Conservation (phyloP, 2,329 filamentous ascomycete species). For the Alternaria solani region DNA sequence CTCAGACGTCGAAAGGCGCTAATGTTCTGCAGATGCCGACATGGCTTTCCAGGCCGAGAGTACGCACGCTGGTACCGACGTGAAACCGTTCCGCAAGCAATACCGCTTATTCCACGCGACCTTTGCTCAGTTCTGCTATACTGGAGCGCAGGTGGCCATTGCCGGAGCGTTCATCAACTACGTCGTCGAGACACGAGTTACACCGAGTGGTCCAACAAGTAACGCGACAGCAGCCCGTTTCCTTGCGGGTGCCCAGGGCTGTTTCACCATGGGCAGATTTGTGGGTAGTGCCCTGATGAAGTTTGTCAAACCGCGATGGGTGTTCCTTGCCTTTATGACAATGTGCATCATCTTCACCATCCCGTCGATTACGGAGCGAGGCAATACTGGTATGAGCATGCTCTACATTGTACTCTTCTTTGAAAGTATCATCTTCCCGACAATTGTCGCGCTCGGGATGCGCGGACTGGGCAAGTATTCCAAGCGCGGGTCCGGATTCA, state of each 20-base stretch:
- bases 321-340: slow-evolving; percentile 73
- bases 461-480: slow-evolving; percentile 78
- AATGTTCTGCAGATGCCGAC: slow-evolving; percentile 50
- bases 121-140: slow-evolving; percentile 81
- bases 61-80: slow-evolving; percentile 48
- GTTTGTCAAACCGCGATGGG: slow-evolving; percentile 71
- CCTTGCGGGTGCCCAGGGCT: slow-evolving; percentile 76
- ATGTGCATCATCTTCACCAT: slow-evolving; percentile 64
- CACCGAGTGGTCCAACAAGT: slow-evolving; percentile 47
- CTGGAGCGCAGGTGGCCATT: slow-evolving; percentile 72
- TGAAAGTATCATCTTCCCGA: slow-evolving; percentile 82
- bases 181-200: slow-evolving; percentile 57
- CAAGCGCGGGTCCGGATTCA: slow-evolving; percentile 77
- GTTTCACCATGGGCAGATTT: slow-evolving; percentile 77
- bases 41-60: slow-evolving; percentile 62
- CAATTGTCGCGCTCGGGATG: slow-evolving; percentile 81
- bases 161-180: slow-evolving; percentile 57
- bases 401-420: slow-evolving; percentile 78
- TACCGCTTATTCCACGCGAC: slow-evolving; percentile 80
- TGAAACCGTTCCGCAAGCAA: slow-evolving; percentile 65
- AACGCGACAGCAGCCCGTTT: slow-evolving; percentile 68
- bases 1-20: background rate
- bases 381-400: slow-evolving; percentile 66
- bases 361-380: slow-evolving; percentile 61
- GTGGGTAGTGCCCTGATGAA: slow-evolving; percentile 71